phyloP scores from a whole-genome alignment of 257 asterid genomes.

The Ajuga chamaepitys region DNA sequence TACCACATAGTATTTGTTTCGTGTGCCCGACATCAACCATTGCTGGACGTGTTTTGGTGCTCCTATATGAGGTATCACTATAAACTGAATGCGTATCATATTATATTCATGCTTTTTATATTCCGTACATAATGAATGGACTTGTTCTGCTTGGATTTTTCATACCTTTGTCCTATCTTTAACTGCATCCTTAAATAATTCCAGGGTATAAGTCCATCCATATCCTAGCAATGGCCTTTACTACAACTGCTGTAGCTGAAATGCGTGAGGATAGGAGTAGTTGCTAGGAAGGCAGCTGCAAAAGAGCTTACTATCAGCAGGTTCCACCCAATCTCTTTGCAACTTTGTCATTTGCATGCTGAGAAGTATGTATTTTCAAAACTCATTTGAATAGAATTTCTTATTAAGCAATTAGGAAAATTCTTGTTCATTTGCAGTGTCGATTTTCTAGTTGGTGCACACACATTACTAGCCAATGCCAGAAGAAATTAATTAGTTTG shows the following conservation, averaged over 20 bases:
- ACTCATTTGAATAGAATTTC: background rate
- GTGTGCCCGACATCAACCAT: constrained; percentile 86
- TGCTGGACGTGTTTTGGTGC: constrained; percentile 92
- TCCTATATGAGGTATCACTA: constrained; percentile 59
- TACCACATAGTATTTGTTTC: constrained; percentile 26
- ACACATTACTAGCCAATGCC: background rate
- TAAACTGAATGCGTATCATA: background rate
- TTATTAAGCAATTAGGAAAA: background rate
- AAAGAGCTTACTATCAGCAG: constrained; percentile 91
- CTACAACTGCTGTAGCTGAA: constrained; percentile 95
- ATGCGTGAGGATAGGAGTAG: constrained; percentile 91
- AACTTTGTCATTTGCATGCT: constrained; percentile 90
- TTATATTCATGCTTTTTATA: constrained; percentile 6
- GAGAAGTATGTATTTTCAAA: constrained; percentile 60
- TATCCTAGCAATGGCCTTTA: constrained; percentile 95
- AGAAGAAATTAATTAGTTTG: constrained; percentile 2
- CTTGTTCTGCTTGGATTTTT: constrained; percentile 15
- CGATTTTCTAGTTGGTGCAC: background rate
- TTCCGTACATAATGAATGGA: constrained; percentile 7
- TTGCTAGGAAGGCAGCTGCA: constrained; percentile 83
- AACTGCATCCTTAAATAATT: constrained; percentile 13
- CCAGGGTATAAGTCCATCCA: constrained; percentile 77
- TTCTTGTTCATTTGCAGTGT: background rate
- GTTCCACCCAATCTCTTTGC: constrained; percentile 92
- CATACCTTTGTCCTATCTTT: background rate